phyloP scores from a whole-genome alignment of 2,329 filamentous ascomycete genomes.

The Beauveria sp. region DNA sequence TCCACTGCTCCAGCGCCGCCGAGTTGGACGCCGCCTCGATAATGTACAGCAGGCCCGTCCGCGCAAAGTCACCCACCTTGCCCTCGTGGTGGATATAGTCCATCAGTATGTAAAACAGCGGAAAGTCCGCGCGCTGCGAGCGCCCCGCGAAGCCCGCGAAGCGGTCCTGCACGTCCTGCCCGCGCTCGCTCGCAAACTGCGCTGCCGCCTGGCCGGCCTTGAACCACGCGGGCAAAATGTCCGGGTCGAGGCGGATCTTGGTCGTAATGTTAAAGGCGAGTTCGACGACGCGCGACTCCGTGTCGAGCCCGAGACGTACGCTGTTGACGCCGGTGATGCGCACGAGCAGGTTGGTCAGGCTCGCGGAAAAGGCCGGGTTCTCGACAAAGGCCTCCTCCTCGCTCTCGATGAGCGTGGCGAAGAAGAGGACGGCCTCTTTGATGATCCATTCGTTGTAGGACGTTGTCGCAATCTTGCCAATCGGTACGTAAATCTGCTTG shows the following conservation, averaged over 20 bases:
- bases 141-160: constrained; percentile 84
- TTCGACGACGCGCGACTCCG: constrained; percentile 84
- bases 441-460: constrained; percentile 83
- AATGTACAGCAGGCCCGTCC: constrained; percentile 89
- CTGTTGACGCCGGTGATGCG: constrained; percentile 68
- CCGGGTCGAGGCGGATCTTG: constrained; percentile 85
- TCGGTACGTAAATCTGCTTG: constrained; percentile 81
- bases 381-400: constrained; percentile 94
- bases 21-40: constrained; percentile 88
- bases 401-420: constrained; percentile 87
- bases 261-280: constrained; percentile 92
- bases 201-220: constrained; percentile 42
- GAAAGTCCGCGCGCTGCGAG: constrained; percentile 87
- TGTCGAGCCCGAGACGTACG: constrained; percentile 67
- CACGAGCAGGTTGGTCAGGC: constrained; percentile 77
- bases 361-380: constrained; percentile 75
- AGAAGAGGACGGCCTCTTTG: constrained; percentile 75
- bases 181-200: constrained; percentile 26
- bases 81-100: constrained; percentile 97
- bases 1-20: constrained; percentile 81
- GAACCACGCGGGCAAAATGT: constrained; percentile 89
- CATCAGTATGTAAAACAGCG: constrained; percentile 88
- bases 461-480: constrained; percentile 80
- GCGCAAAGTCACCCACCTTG: constrained; percentile 88
- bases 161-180: constrained; percentile 58